Evolutionary conservation across 2,329 filamentous ascomycete genomes (phyloP).

Genomic region (Bipolaris victoriae): DNA sequence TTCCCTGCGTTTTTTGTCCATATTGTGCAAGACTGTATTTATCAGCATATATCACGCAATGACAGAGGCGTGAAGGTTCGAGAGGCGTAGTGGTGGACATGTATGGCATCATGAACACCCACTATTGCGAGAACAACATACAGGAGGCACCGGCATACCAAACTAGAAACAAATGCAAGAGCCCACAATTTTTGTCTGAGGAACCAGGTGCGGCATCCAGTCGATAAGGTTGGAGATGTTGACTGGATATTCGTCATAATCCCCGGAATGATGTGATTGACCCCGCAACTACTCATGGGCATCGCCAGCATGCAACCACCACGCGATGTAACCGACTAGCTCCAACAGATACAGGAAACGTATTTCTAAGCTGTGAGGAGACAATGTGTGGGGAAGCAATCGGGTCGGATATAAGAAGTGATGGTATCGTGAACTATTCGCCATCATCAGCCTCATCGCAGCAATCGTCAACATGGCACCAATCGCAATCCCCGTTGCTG

Average conservation of each 20-base stretch:
- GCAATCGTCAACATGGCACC: constrained; percentile 58
- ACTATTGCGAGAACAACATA: background rate
- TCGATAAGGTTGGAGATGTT: constrained; percentile 33
- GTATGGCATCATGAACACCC: constrained; percentile 31
- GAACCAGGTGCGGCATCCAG: constrained; percentile 4
- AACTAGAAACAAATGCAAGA: background rate
- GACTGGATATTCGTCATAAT: constrained; percentile 40
- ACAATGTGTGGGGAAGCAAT: constrained; percentile 9
- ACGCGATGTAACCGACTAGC: constrained; percentile 9
- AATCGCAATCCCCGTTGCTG: constrained; percentile 57
- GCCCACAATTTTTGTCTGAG: background rate
- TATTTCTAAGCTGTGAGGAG: constrained; percentile 22
- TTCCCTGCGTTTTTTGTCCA: background rate
- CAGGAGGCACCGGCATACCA: background rate
- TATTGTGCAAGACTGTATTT: background rate
- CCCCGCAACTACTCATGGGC: constrained; percentile 39
- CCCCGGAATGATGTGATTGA: constrained; percentile 44
- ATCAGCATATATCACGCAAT: constrained; percentile 9
- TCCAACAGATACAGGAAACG: background rate
- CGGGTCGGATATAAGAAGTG: constrained; percentile 23
- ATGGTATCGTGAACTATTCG: background rate
- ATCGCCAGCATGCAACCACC: constrained; percentile 10
- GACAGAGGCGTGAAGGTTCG: background rate
- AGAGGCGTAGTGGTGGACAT: constrained; percentile 24
- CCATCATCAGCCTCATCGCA: background rate